phyloP scores from a whole-genome alignment of 2,329 filamentous ascomycete genomes.

The Colletotrichum scovillei region DNA sequence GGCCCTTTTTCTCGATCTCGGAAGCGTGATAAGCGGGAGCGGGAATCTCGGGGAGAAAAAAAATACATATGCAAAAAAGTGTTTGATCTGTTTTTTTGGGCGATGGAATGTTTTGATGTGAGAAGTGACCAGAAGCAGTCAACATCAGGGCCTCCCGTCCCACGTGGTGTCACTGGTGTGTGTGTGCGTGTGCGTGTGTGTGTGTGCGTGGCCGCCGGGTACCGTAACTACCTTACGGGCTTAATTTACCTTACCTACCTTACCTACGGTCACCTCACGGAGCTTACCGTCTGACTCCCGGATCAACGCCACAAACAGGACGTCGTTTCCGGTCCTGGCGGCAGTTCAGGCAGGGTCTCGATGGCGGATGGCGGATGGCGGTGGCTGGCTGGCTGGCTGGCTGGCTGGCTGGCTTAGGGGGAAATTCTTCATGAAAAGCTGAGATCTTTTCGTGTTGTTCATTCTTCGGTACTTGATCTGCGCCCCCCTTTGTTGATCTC shows the following conservation, averaged over 20 bases:
- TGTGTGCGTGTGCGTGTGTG: neutral
- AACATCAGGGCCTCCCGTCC: neutral
- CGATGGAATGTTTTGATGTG: neutral
- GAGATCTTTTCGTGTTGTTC: neutral
- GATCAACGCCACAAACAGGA: neutral
- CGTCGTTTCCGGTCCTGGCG: neutral
- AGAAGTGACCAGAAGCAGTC: no score
- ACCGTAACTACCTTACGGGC: neutral
- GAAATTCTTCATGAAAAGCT: no score
- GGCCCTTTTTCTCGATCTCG: neutral
- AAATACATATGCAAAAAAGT: no score
- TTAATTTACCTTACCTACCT: neutral
- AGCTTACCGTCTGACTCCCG: neutral
- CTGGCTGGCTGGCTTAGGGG: no score
- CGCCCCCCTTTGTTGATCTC: neutral
- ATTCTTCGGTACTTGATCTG: neutral
- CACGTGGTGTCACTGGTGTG: neutral
- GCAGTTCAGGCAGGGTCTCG: neutral
- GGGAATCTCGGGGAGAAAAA: conserved; percentile 6
- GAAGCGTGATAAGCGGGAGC: conserved; percentile 5
- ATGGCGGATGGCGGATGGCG: no score
- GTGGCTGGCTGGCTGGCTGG: no score
- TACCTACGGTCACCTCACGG: no score
- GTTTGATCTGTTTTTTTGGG: no score
- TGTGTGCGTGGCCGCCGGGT: no score